These are phyloP conservation scores for Schizophyllum commune DNA, from an alignment of 1,284 basidiomycete genomes.

Conservation along the genomic window DNA sequence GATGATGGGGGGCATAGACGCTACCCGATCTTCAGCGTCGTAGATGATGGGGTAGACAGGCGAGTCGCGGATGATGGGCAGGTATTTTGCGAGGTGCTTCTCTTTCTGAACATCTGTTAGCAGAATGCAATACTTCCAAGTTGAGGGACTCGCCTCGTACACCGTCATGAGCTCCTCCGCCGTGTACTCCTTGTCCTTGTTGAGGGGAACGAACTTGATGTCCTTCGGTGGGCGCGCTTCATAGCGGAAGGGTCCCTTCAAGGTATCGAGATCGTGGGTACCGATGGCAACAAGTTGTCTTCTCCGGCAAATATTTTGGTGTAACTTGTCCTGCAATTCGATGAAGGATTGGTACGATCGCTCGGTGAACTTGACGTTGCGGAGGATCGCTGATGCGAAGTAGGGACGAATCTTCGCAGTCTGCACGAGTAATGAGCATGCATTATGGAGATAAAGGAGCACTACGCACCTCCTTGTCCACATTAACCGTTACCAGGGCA, in stretches of 20 bases:
- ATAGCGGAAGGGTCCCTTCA: constrained; percentile 86
- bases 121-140: neutral
- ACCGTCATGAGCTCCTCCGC: constrained; percentile 84
- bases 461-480: constrained; percentile 60
- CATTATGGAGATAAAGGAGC: neutral
- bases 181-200: constrained; percentile 68
- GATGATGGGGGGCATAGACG: constrained; percentile 98
- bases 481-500: constrained; percentile 57
- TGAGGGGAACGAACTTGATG: constrained; percentile 87
- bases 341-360: constrained; percentile 96
- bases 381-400: constrained; percentile 87
- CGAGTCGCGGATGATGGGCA: constrained; percentile 90
- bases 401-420: constrained; percentile 81
- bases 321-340: constrained; percentile 96
- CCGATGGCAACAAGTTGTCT: constrained; percentile 94
- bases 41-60: constrained; percentile 99
- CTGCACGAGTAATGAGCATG: constrained; percentile 28
- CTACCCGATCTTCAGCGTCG: constrained; percentile 78
- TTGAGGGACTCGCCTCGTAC: constrained; percentile 68
- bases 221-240: constrained; percentile 83
- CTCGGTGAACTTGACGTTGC: constrained; percentile 85
- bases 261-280: constrained; percentile 93
- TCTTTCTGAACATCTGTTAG: constrained; percentile 53
- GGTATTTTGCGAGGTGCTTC: constrained; percentile 84
- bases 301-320: constrained; percentile 90